A percentile compares a stretch with the other conserved stretches of the same genome.
Evolutionary conservation across 1,284 basidiomycete genomes (phyloP).

Genomic region (Psilocybe mexicana): DNA sequence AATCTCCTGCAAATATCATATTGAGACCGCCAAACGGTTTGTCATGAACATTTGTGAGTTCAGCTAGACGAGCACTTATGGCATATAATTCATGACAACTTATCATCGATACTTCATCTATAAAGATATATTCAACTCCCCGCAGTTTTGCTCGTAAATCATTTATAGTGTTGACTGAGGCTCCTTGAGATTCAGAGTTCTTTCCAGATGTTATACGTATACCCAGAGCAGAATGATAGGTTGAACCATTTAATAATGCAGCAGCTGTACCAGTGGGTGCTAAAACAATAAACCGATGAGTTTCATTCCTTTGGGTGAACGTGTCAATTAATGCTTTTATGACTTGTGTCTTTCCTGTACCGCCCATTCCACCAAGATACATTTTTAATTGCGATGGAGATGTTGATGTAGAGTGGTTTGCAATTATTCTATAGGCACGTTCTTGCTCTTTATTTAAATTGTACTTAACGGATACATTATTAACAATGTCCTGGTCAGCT

Average conservation of each 20-base stretch:
- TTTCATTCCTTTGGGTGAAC: slow-evolving; percentile 28
- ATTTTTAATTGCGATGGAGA: slow-evolving; percentile 30
- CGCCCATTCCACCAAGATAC: slow-evolving; percentile 42
- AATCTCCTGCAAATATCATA: slow-evolving; percentile 33
- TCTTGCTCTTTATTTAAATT: slow-evolving; percentile 34
- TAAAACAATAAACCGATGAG: slow-evolving; percentile 30
- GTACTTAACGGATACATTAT: slow-evolving; percentile 15
- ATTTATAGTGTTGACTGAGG: not conserved
- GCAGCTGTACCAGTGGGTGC: slow-evolving; percentile 37
- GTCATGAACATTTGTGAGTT: not conserved
- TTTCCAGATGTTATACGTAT: slow-evolving; percentile 18
- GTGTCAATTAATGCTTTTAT: slow-evolving; percentile 35
- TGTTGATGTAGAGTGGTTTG: slow-evolving; percentile 32
- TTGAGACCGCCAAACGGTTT: slow-evolving; percentile 31
- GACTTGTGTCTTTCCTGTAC: slow-evolving; percentile 45
- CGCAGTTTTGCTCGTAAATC: not conserved
- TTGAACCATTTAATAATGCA: slow-evolving; percentile 29
- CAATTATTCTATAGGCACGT: slow-evolving; percentile 34
- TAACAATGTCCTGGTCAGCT: not conserved
- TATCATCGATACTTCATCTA: slow-evolving; percentile 28
- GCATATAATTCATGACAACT: slow-evolving; percentile 18
- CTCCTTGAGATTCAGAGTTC: too few relatives aligned
- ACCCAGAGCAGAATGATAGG: slow-evolving; percentile 30
- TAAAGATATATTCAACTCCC: slow-evolving; percentile 8
- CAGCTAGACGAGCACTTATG: not conserved